Conservation (phyloP, 371 early-diverging fungal genomes). For the Mycotypha africana region DNA sequence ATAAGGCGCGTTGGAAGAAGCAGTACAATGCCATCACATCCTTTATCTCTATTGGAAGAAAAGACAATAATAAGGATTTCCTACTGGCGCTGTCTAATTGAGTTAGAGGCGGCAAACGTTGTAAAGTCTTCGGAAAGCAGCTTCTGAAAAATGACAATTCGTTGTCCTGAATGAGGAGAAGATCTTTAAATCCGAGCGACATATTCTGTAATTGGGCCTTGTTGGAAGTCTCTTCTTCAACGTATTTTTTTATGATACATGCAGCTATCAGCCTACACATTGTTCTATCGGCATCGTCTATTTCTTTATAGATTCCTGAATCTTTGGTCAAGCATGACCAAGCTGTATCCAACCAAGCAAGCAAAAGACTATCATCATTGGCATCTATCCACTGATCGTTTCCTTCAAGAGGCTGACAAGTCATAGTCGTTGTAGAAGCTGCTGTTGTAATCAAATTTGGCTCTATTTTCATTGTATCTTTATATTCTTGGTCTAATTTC, state of each 20-base stretch:
- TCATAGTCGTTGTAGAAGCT: too few species aligned
- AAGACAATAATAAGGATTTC: not conserved
- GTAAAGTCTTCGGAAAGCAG: not conserved
- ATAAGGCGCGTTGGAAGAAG: conserved; percentile 11
- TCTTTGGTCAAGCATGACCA: conserved; percentile 10
- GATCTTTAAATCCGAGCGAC: conserved; percentile 7
- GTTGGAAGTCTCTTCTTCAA: not conserved
- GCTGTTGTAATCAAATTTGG: not conserved
- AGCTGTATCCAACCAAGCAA: conserved; percentile 17
- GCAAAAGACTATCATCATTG: conserved; percentile 3
- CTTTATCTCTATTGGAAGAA: conserved; percentile 10
- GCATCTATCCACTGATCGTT: conserved; percentile 7
- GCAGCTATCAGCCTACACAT: conserved; percentile 32
- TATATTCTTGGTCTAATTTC: conserved; percentile 5
- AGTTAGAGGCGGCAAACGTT: not conserved
- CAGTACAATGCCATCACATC: conserved; percentile 23
- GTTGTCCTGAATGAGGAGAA: conserved; percentile 29
- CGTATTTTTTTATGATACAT: conserved; percentile 19
- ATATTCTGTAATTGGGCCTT: not conserved
- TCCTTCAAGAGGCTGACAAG: too few species aligned
- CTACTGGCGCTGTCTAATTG: not conserved
- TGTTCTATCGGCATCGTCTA: conserved; percentile 22
- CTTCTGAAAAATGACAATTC: conserved; percentile 22
- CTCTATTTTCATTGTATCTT: not conserved
- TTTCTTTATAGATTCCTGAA: not conserved